A percentile compares a stretch with the other conserved stretches of the same genome.
Conservation (phyloP, 495 filamentous ascomycete species). For the Aspergillus campestris region DNA sequence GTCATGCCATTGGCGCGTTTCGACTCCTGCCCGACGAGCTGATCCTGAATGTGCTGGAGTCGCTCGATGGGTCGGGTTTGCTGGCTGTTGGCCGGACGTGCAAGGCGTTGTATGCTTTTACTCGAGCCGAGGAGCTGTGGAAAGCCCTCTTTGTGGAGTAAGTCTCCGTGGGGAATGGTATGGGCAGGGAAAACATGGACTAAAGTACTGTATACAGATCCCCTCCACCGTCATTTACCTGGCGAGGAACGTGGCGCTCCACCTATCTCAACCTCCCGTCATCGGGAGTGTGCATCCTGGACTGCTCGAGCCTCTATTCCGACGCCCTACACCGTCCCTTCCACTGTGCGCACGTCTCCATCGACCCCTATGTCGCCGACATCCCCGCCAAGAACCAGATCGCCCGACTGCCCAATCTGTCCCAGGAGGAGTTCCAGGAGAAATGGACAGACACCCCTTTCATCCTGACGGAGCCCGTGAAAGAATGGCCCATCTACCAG, state of each 20-base stretch:
- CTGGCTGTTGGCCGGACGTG: constrained; percentile 69
- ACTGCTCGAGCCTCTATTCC: constrained; percentile 77
- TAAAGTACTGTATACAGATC: constrained; percentile 21
- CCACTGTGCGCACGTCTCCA: constrained; percentile 68
- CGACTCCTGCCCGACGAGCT: constrained; percentile 70
- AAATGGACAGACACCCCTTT: constrained; percentile 79
- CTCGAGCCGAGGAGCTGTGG: constrained; percentile 82
- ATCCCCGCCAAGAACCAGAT: constrained; percentile 74
- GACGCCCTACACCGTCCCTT: constrained; percentile 89
- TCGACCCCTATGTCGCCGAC: constrained; percentile 54
- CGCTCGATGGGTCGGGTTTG: constrained; percentile 55
- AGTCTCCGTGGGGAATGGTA: constrained; percentile 25
- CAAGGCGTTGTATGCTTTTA: constrained; percentile 83
- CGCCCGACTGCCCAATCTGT: constrained; percentile 56
- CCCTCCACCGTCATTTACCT: constrained; percentile 46
- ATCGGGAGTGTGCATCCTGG: constrained; percentile 42
- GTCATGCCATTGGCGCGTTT: constrained; percentile 54
- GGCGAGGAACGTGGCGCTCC: constrained; percentile 81
- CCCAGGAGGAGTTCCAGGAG: constrained; percentile 61
- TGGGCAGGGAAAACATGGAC: neutral
- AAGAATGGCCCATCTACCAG: constrained; percentile 69
- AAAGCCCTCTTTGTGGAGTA: constrained; percentile 80
- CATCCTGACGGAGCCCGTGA: constrained; percentile 78
- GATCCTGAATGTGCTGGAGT: constrained; percentile 66
- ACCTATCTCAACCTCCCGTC: constrained; percentile 61